Evolutionary conservation across 2,329 filamentous ascomycete genomes (phyloP).

Genomic region (Chaetomiaceae sp.): DNA sequence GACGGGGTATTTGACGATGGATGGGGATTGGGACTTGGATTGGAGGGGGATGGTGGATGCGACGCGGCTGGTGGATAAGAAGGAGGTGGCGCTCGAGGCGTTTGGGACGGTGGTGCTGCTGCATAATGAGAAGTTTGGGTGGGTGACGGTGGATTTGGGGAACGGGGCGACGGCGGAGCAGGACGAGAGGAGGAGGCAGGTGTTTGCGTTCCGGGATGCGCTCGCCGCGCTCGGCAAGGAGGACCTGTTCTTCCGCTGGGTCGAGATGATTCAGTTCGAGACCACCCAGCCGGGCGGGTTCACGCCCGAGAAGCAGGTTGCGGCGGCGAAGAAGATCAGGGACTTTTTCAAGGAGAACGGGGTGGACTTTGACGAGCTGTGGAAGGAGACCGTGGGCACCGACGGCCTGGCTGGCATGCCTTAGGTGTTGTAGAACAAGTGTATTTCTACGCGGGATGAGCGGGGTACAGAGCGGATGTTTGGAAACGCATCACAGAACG

Average conservation of each 20-base stretch:
- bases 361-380: conserved; percentile 79
- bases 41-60: conserved; percentile 76
- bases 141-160: conserved; percentile 62
- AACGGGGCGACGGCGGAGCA: conserved; percentile 46
- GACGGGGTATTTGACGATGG: conserved; percentile 84
- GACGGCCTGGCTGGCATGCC: conserved; percentile 32
- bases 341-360: conserved; percentile 69
- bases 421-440: neutral
- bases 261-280: conserved; percentile 88
- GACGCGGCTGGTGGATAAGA: conserved; percentile 63
- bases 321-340: conserved; percentile 68
- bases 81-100: conserved; percentile 56
- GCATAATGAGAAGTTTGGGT: conserved; percentile 63
- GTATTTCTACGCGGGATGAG: neutral
- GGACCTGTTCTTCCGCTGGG: conserved; percentile 85
- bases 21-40: conserved; percentile 81
- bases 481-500: neutral
- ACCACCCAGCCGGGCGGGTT: conserved; percentile 75
- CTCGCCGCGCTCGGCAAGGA: conserved; percentile 77
- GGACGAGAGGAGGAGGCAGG: conserved; percentile 65
- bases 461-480: neutral
- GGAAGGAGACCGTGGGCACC: conserved; percentile 57
- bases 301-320: conserved; percentile 66
- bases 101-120: conserved; percentile 69
- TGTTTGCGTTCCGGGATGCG: conserved; percentile 75